These are phyloP conservation scores for Xylaria sp. DNA, from an alignment of 2,329 filamentous ascomycete species.

Conservation along the genomic window DNA sequence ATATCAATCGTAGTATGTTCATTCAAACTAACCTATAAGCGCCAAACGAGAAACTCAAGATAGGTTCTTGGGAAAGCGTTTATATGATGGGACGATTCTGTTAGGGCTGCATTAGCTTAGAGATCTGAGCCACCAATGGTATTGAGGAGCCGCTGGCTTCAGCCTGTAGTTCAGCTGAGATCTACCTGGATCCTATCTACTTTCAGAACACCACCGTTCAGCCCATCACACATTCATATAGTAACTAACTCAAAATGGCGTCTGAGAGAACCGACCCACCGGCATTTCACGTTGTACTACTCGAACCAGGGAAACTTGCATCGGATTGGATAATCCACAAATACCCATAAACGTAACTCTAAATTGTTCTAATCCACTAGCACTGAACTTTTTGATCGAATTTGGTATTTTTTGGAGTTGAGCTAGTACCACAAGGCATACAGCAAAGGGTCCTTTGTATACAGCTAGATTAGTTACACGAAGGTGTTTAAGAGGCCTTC, in stretches of 20 bases:
- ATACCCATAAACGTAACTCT: not conserved
- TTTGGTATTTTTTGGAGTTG: not conserved
- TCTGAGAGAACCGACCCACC: not conserved
- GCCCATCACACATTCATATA: not conserved
- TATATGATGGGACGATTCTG: not conserved
- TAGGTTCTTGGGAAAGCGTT: not conserved
- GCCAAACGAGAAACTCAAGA: not conserved
- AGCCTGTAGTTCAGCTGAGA: slow-evolving; percentile 15
- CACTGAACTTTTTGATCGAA: not conserved
- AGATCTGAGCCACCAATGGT: not conserved
- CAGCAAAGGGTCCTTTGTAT: too few species aligned
- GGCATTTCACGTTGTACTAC: not conserved
- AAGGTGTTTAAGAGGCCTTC: too few species aligned
- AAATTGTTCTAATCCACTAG: not conserved
- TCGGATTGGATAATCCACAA: not conserved
- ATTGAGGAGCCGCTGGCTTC: not conserved
- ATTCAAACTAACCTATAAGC: not conserved
- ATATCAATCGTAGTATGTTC: not conserved
- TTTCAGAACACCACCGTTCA: slow-evolving; percentile 6
- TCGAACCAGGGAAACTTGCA: not conserved
- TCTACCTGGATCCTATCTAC: not conserved
- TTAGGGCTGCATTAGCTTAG: slow-evolving; percentile 18
- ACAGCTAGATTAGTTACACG: too few species aligned
- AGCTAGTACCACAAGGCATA: too few species aligned
- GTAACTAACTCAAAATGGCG: not conserved